phyloP scores from a whole-genome alignment of 108 stramenopile genomes.

The Schizochytrium sp. region DNA sequence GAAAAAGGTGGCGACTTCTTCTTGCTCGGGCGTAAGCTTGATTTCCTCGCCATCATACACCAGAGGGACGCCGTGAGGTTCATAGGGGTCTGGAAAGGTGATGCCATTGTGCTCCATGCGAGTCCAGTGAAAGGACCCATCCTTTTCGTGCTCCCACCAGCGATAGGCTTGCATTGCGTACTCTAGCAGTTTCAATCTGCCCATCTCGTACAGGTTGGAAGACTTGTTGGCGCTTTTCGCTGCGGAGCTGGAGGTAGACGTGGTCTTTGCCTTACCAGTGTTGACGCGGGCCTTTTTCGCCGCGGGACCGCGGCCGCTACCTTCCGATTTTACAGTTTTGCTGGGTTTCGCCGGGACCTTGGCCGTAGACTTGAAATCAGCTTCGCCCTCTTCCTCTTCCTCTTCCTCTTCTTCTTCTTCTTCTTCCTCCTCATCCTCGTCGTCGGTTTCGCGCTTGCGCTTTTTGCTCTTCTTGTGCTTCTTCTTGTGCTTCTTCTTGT shows the following conservation, averaged over 20 bases:
- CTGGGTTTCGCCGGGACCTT: background rate
- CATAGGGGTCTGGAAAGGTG: constrained; percentile 80
- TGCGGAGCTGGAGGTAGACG: background rate
- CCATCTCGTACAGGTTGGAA: constrained; percentile 17
- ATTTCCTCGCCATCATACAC: constrained; percentile 80
- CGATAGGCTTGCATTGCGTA: constrained; percentile 41
- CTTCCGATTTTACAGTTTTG: background rate
- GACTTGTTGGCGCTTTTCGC: background rate
- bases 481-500: background rate
- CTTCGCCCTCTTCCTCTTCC: background rate
- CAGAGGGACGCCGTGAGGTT: constrained; percentile 84
- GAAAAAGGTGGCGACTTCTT: constrained; percentile 96
- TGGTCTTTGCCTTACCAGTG: background rate
- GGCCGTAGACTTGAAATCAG: background rate
- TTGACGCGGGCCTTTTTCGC: background rate
- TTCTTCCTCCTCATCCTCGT: background rate
- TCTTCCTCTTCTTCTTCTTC: no score
- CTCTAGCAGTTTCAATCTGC: constrained; percentile 17
- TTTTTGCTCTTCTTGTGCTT: constrained; percentile 12
- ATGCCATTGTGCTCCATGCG: constrained; percentile 94
- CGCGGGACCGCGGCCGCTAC: background rate
- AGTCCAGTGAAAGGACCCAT: constrained; percentile 74
- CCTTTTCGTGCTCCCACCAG: constrained; percentile 67
- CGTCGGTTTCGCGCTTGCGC: background rate
- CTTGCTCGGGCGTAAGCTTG: constrained; percentile 73